A percentile compares a stretch with the other conserved stretches of the same genome.
phyloP scores from a whole-genome alignment of 768 basidiomycete species.

The Rhodotorula babjevae region DNA sequence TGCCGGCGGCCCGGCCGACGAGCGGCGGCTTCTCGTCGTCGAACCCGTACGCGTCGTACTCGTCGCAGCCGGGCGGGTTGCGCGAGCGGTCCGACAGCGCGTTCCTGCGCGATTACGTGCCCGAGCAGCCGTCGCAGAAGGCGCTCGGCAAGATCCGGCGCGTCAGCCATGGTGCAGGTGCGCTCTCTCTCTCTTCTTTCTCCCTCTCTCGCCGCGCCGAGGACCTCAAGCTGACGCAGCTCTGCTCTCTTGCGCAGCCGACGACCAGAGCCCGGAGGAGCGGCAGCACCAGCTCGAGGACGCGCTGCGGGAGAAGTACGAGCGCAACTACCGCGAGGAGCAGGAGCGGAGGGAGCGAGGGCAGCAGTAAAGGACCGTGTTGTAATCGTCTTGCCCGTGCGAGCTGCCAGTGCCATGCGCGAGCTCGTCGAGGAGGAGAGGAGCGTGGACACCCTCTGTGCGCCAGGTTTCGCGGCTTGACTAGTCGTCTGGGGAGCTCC shows the following conservation, averaged over 20 bases:
- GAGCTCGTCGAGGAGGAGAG: too few relatives aligned
- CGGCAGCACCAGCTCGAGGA: constrained; percentile 15
- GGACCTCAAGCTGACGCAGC: too few relatives aligned
- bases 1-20: background rate
- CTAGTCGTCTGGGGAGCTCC: too few relatives aligned
- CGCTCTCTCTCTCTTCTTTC: background rate
- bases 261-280: background rate
- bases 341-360: background rate
- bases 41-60: constrained; percentile 28
- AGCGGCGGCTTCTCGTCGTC: constrained; percentile 14
- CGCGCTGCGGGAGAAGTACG: constrained; percentile 27
- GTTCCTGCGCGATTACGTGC: background rate
- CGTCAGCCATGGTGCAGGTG: constrained; percentile 9
- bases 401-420: too few relatives aligned
- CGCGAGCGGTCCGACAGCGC: background rate
- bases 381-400: too few relatives aligned
- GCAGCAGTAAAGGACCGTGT: background rate
- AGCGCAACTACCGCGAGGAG: constrained; percentile 11
- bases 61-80: background rate
- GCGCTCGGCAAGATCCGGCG: constrained; percentile 36
- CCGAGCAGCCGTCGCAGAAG: constrained; percentile 20
- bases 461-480: too few relatives aligned
- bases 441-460: too few relatives aligned
- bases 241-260: too few relatives aligned
- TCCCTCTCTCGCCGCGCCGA: background rate